A percentile compares a stretch with the other conserved stretches of the same genome.
These are phyloP conservation scores for Favolaschia claudopus DNA, from an alignment of 768 basidiomycete genomes.

Conservation along the genomic window DNA sequence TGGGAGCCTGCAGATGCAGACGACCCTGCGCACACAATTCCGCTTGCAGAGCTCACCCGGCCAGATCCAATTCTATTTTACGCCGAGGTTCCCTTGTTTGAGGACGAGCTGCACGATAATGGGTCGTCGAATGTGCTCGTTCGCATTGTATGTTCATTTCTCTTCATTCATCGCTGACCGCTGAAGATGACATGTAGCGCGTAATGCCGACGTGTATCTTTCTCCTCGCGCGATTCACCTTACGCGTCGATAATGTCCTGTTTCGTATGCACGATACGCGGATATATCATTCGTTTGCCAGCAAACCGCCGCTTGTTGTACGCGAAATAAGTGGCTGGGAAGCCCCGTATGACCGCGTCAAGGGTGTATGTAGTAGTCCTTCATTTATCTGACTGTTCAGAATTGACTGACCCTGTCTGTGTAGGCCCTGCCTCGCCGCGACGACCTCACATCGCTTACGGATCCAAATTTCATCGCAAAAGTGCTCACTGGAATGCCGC, in stretches of 20 bases:
- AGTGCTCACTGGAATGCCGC: conserved; percentile 68
- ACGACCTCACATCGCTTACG: conserved; percentile 89
- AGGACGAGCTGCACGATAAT: conserved; percentile 98
- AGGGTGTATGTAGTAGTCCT: conserved; percentile 57
- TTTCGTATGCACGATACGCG: conserved; percentile 92
- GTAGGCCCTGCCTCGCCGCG: conserved; percentile 72
- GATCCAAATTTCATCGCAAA: conserved; percentile 86
- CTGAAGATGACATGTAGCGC: conserved; percentile 58
- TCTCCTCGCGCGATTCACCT: conserved; percentile 87
- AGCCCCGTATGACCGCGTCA: conserved; percentile 84
- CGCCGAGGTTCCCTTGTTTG: conserved; percentile 92
- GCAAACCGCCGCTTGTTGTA: conserved; percentile 67
- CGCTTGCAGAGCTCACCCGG: conserved; percentile 82
- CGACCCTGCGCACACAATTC: conserved; percentile 71
- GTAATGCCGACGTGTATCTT: conserved; percentile 98
- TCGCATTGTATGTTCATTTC: conserved; percentile 73
- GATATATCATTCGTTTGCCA: conserved; percentile 84
- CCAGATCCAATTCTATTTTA: conserved; percentile 99
- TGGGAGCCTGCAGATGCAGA: conserved; percentile 68
- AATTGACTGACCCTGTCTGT: background rate
- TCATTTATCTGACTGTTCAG: background rate
- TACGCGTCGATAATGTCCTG: conserved; percentile 94
- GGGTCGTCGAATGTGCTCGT: conserved; percentile 87
- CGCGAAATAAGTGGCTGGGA: conserved; percentile 92
- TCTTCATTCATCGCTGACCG: background rate